Evolutionary conservation across 75 land plant genomes (phyloP).

Genomic region (Adiantum capillusveneris): DNA sequence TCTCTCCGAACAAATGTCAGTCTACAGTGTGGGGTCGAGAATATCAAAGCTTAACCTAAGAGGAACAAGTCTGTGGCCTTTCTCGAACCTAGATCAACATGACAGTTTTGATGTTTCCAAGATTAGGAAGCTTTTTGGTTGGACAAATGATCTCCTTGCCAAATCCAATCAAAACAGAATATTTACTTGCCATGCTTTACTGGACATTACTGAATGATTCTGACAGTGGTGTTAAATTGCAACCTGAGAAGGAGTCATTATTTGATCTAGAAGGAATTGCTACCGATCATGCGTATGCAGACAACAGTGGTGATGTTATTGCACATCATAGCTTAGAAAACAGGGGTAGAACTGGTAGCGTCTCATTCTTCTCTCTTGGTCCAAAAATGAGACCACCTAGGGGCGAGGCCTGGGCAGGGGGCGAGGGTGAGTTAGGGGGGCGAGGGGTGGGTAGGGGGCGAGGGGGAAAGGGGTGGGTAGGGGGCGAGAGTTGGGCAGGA

Average conservation of each 20-base stretch:
- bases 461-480: no score
- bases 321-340: neutral
- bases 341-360: neutral
- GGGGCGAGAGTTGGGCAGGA: no score
- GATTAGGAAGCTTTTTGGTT: no score
- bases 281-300: neutral
- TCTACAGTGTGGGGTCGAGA: neutral
- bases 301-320: neutral
- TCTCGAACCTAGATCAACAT: neutral
- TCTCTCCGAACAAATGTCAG: no score
- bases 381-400: no score
- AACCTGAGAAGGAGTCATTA: neutral
- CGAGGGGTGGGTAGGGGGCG: no score
- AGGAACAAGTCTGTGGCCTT: neutral
- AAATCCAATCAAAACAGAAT: neutral
- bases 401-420: no score
- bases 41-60: neutral
- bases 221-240: neutral
- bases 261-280: neutral
- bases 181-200: neutral
- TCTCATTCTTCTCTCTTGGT: neutral
- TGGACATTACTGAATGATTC: neutral
- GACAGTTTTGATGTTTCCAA: no score
- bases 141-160: no score
- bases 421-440: no score